Percentiles rank a stretch among this genome's conserved stretches.
These are phyloP conservation scores for Aphanoascus verrucosus DNA, from an alignment of 2,329 filamentous ascomycete genomes.

Conservation along the genomic window DNA sequence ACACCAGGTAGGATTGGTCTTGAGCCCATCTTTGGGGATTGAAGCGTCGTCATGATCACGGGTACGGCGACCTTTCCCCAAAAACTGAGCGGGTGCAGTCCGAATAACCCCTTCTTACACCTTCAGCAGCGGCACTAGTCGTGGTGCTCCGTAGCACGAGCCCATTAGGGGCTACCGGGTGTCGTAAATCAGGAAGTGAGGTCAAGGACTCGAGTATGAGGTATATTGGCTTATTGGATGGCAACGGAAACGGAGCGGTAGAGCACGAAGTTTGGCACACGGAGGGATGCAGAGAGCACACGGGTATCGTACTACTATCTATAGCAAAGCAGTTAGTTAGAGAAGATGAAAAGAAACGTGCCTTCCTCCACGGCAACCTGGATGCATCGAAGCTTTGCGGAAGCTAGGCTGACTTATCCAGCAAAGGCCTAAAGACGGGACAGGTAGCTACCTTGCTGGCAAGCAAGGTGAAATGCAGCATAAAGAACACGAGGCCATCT, in stretches of 20 bases:
- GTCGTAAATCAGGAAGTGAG: not conserved
- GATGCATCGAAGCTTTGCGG: not conserved
- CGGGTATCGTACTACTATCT: not conserved
- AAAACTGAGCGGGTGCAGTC: not conserved
- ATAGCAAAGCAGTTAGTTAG: not conserved
- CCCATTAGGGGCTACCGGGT: conserved; percentile 12
- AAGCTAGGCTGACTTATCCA: not conserved
- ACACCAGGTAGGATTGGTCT: conserved; percentile 24
- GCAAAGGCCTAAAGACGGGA: not conserved
- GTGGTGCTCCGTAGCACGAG: conserved; percentile 1
- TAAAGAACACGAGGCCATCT: not conserved
- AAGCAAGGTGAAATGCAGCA: not conserved
- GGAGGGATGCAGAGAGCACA: not conserved
- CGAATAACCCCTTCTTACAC: conserved; percentile 5
- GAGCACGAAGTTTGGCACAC: not conserved
- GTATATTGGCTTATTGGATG: not conserved
- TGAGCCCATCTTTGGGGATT: conserved; percentile 31
- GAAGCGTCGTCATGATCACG: conserved; percentile 31
- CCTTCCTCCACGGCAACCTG: not conserved
- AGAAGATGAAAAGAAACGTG: not conserved
- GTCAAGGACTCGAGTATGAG: not conserved
- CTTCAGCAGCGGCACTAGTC: conserved; percentile 11
- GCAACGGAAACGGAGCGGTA: not conserved
- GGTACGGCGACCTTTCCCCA: not conserved
- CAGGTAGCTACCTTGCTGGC: not conserved